phyloP scores from a whole-genome alignment of 2,329 filamentous ascomycete genomes.

The Colletotrichum lini region DNA sequence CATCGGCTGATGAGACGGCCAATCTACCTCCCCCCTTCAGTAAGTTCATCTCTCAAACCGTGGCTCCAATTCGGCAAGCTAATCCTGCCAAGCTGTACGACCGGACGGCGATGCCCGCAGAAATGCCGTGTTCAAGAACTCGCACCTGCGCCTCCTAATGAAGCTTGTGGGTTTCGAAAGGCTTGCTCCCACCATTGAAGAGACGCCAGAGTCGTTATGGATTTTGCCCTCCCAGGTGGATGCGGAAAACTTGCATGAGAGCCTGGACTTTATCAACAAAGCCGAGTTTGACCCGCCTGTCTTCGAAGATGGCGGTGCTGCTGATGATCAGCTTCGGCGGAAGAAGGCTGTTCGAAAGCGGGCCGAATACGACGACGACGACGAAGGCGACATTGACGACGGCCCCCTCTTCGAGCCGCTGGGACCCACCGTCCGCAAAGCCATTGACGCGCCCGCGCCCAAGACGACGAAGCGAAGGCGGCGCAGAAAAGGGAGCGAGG shows the following conservation, averaged over 20 bases:
- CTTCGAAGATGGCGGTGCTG: slow-evolving; percentile 81
- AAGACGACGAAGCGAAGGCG: slow-evolving; percentile 58
- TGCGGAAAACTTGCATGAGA: slow-evolving; percentile 76
- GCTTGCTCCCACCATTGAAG: slow-evolving; percentile 68
- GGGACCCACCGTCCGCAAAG: slow-evolving; percentile 72
- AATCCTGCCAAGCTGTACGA: slow-evolving; percentile 65
- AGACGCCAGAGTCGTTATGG: slow-evolving; percentile 85
- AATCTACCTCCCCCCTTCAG: slow-evolving; percentile 58
- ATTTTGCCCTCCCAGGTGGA: slow-evolving; percentile 77
- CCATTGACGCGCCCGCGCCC: slow-evolving; percentile 59
- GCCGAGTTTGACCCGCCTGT: slow-evolving; percentile 83
- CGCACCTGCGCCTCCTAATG: slow-evolving; percentile 88
- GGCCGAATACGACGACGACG: slow-evolving; percentile 78
- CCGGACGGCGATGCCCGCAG: slow-evolving; percentile 77
- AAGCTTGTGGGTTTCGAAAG: slow-evolving; percentile 80
- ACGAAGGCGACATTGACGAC: slow-evolving; percentile 63
- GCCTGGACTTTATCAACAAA: slow-evolving; percentile 80
- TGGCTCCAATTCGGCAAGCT: slow-evolving; percentile 45
- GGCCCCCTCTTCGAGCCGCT: slow-evolving; percentile 79
- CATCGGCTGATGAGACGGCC: slow-evolving; percentile 53
- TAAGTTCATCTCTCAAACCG: slow-evolving; percentile 55
- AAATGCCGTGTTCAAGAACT: slow-evolving; percentile 88
- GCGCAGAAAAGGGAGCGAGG: slow-evolving; percentile 63
- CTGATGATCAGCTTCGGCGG: slow-evolving; percentile 84
- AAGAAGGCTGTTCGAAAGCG: slow-evolving; percentile 71